Conservation (phyloP, 345 rosid genomes). For the Brassica napus region Da-Ae NC_063444.1:48434501-48435000, state of each 20-base stretch:
- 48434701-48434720: slow-evolving; percentile 49
- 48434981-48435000: too few relatives aligned
- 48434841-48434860: not conserved
- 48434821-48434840: not conserved
- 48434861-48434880: not conserved
- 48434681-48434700: slow-evolving; percentile 53
- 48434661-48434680: slow-evolving; percentile 49
- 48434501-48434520: not conserved
- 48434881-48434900: too few relatives aligned
- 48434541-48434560: too few relatives aligned
- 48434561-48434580: not conserved
- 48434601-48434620: slow-evolving; percentile 49
- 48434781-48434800: not conserved
- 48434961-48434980: too few relatives aligned
- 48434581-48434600: slow-evolving; percentile 28
- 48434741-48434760: slow-evolving; percentile 51
- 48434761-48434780: slow-evolving; percentile 57
- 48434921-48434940: too few relatives aligned
- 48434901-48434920: too few relatives aligned
- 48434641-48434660: slow-evolving; percentile 42
- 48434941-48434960: too few relatives aligned
- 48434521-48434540: not conserved
- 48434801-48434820: not conserved
- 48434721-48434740: slow-evolving; percentile 49
- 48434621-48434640: slow-evolving; percentile 53